phyloP scores from a whole-genome alignment of 2,329 filamentous ascomycete species.

The Botryosphaeria dothidea region DNA sequence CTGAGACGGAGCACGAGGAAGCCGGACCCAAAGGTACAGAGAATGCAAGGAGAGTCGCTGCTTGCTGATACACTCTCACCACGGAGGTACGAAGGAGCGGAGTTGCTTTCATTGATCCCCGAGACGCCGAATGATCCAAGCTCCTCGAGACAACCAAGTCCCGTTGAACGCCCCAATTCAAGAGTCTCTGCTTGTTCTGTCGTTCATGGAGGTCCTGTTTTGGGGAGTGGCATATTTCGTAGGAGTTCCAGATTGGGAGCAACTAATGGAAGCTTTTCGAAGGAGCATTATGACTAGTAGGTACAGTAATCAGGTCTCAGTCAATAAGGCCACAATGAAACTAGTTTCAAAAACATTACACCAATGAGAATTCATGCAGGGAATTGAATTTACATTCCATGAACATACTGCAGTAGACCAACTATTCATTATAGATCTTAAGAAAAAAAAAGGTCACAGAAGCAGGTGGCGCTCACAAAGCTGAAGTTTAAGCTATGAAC shows the following conservation, averaged over 20 bases:
- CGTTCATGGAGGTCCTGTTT: neutral
- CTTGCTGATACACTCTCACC: neutral
- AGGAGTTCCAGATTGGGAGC: neutral
- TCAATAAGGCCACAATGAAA: too few species aligned
- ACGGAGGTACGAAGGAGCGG: neutral
- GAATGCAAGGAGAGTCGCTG: neutral
- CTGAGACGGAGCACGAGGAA: neutral
- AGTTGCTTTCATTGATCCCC: neutral
- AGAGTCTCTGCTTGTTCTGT: neutral
- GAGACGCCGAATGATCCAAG: neutral
- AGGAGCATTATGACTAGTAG: neutral
- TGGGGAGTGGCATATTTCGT: neutral
- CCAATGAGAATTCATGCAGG: too few species aligned
- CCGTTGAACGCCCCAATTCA: neutral
- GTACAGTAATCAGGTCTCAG: too few species aligned
- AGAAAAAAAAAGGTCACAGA: too few species aligned
- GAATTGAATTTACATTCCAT: too few species aligned
- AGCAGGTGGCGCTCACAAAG: too few species aligned
- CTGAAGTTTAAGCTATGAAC: too few species aligned
- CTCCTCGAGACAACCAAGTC: neutral
- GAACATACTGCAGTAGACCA: too few species aligned
- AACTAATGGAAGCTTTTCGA: neutral
- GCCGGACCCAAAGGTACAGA: neutral
- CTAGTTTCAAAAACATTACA: too few species aligned
- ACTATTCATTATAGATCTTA: too few species aligned